Conservation (phyloP, 2,329 filamentous ascomycete species). For the Penicillium sp. region DNA sequence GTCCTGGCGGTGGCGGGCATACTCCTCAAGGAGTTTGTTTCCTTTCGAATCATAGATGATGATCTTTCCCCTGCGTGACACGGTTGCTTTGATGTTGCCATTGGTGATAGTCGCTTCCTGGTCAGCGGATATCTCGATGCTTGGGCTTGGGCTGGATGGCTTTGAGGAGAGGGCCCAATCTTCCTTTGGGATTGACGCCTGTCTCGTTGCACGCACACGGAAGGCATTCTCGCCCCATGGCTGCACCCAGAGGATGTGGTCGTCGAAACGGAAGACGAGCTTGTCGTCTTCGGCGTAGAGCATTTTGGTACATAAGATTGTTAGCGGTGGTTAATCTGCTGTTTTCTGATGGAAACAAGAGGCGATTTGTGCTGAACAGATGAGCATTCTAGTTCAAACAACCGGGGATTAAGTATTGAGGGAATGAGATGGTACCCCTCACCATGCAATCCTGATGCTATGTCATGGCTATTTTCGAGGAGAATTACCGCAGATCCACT, state of each 20-base stretch:
- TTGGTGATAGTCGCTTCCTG: conserved; percentile 47
- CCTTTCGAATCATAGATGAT: conserved; percentile 47
- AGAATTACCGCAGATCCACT: neutral
- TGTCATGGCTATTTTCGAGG: conserved; percentile 4
- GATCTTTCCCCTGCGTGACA: conserved; percentile 53
- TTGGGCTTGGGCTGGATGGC: conserved; percentile 12
- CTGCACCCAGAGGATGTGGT: conserved; percentile 41
- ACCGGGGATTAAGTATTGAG: conserved; percentile 2
- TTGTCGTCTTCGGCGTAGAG: conserved; percentile 36
- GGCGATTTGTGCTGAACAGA: neutral
- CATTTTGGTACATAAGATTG: conserved; percentile 23
- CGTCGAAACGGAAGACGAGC: conserved; percentile 41
- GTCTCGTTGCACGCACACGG: conserved; percentile 40
- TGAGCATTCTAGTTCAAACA: neutral
- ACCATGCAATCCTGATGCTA: conserved; percentile 2
- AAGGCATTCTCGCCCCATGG: conserved; percentile 43
- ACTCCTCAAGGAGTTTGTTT: conserved; percentile 54
- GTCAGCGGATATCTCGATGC: conserved; percentile 17
- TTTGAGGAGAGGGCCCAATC: conserved; percentile 38
- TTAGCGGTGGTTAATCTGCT: neutral
- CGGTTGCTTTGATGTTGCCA: conserved; percentile 50
- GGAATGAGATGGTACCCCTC: conserved; percentile 5
- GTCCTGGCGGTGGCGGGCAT: conserved; percentile 52
- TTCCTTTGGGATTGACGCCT: conserved; percentile 37
- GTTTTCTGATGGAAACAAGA: neutral